phyloP scores from a whole-genome alignment of 129 eudicot genomes.

The Saposhnikovia divaricata region DNA sequence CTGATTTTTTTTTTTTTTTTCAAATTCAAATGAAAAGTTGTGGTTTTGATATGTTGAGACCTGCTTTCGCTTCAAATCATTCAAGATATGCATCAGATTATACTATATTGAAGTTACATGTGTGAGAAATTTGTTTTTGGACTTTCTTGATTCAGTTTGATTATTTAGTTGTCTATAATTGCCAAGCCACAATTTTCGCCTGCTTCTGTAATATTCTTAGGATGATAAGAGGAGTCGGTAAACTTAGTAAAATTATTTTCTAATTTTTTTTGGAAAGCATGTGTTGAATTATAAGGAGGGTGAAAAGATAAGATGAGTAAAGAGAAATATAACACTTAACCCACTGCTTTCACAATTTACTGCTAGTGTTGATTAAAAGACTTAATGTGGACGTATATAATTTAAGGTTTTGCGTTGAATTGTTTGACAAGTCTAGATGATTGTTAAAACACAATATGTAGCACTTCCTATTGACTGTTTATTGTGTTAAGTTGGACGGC shows the following conservation, averaged over 20 bases:
- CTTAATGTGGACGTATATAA: neutral
- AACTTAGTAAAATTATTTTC: neutral
- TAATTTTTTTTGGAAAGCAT: neutral
- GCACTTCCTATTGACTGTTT: neutral
- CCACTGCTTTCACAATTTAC: neutral
- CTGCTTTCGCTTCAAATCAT: neutral
- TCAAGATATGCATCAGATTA: neutral
- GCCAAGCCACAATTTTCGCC: neutral
- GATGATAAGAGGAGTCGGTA: neutral
- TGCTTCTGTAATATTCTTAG: neutral
- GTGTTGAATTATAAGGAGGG: neutral
- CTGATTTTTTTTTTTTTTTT: too few relatives aligned
- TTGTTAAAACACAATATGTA: neutral
- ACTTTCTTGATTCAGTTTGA: neutral
- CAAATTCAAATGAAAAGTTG: neutral
- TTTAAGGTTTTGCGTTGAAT: neutral
- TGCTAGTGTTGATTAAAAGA: neutral
- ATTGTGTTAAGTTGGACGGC: neutral
- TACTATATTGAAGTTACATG: neutral
- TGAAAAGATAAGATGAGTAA: neutral
- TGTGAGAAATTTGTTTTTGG: neutral
- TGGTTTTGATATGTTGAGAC: neutral
- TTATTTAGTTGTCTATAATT: neutral
- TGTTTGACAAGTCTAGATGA: neutral
- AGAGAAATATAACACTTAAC: neutral